Conservation (phyloP, 1,284 basidiomycete genomes). For the Sanghuangporus weigelae region DNA sequence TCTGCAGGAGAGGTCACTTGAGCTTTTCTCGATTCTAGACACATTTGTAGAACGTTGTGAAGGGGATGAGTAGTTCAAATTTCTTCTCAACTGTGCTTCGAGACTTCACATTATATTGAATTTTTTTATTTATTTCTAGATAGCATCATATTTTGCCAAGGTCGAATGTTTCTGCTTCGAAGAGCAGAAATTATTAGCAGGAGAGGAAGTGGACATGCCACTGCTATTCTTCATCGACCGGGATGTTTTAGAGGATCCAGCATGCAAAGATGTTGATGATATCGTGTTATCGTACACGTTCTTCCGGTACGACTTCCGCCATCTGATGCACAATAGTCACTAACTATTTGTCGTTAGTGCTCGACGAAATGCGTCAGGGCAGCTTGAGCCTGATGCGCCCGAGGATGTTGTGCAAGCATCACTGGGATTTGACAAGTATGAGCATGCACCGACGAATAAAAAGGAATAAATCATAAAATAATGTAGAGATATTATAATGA, state of each 20-base stretch:
- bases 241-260: slow-evolving; percentile 90
- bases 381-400: slow-evolving; percentile 81
- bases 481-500: background rate
- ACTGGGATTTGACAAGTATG: slow-evolving; percentile 67
- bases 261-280: slow-evolving; percentile 83
- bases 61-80: background rate
- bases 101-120: background rate
- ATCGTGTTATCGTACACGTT: slow-evolving; percentile 97
- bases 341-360: slow-evolving; percentile 45
- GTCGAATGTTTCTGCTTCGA: slow-evolving; percentile 99
- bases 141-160: slow-evolving; percentile 98
- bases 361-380: slow-evolving; percentile 72
- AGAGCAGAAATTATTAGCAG: slow-evolving; percentile 92
- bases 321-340: background rate
- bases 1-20: background rate
- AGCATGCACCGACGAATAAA: slow-evolving; percentile 34
- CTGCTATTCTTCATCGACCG: slow-evolving; percentile 98
- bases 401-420: slow-evolving; percentile 75
- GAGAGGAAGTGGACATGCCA: slow-evolving; percentile 98
- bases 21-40: background rate
- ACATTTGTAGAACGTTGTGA: too few species aligned
- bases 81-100: background rate
- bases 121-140: slow-evolving; percentile 38
- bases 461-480: background rate
- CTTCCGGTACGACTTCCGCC: slow-evolving; percentile 63